phyloP scores from a whole-genome alignment of 2,329 filamentous ascomycete species.

The Pestalotiopsis fici region DNA sequence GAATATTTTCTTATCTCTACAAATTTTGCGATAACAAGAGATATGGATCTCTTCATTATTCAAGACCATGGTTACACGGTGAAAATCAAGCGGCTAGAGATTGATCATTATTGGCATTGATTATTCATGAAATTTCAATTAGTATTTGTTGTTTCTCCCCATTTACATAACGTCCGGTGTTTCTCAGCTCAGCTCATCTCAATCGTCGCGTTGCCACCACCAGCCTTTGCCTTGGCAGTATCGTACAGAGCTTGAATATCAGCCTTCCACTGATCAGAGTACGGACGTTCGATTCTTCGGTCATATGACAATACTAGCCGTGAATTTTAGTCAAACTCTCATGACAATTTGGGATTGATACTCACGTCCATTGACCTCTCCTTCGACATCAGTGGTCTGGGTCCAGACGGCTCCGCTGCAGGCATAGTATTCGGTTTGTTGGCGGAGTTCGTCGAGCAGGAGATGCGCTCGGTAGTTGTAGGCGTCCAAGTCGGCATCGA shows the following conservation, averaged over 20 bases:
- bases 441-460: constrained; percentile 61
- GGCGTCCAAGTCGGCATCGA: constrained; percentile 55
- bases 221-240: constrained; percentile 40
- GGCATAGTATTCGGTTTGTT: constrained; percentile 59
- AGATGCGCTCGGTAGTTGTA: constrained; percentile 69
- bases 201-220: neutral
- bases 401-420: constrained; percentile 73
- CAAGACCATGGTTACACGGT: neutral
- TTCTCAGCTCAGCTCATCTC: neutral
- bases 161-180: neutral
- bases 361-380: constrained; percentile 66
- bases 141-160: neutral
- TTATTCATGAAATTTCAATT: neutral
- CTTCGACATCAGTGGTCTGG: constrained; percentile 74
- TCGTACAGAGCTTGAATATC: constrained; percentile 63
- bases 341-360: neutral
- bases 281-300: constrained; percentile 57
- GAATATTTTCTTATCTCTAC: too few species aligned
- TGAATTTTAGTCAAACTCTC: neutral
- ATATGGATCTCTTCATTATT: too few species aligned
- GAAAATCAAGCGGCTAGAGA: neutral
- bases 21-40: too few species aligned
- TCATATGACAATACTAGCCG: constrained; percentile 63
- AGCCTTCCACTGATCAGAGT: constrained; percentile 57
- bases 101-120: neutral